phyloP scores from a whole-genome alignment of 2,329 filamentous ascomycete genomes.

The Hysterium pulicare region DNA sequence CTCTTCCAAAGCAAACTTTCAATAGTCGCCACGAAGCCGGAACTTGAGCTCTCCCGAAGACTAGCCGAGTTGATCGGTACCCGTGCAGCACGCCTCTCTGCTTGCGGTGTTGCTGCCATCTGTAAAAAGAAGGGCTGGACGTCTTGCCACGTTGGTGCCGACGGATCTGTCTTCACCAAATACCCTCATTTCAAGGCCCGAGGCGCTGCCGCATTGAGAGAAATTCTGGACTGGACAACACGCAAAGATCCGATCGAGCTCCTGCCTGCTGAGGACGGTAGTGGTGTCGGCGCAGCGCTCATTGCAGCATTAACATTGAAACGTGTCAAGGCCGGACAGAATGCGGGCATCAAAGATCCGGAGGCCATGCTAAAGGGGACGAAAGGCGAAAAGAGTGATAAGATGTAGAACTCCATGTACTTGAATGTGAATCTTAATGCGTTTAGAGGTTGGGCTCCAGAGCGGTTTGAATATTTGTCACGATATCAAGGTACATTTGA shows the following conservation, averaged over 20 bases:
- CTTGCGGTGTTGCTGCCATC: slow-evolving; percentile 93
- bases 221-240: slow-evolving; percentile 91
- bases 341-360: slow-evolving; percentile 55
- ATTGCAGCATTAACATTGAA: slow-evolving; percentile 74
- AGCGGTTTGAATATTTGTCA: not conserved
- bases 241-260: slow-evolving; percentile 83
- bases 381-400: too few species aligned
- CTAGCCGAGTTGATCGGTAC: slow-evolving; percentile 93
- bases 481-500: too few species aligned
- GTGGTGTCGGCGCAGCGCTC: slow-evolving; percentile 91
- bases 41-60: slow-evolving; percentile 85
- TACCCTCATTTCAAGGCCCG: slow-evolving; percentile 97
- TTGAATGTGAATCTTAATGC: too few species aligned
- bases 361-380: slow-evolving; percentile 42
- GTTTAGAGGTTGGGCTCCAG: not conserved
- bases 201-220: slow-evolving; percentile 81
- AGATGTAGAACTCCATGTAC: too few species aligned
- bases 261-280: slow-evolving; percentile 88
- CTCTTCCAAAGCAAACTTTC: slow-evolving; percentile 74
- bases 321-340: slow-evolving; percentile 58
- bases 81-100: slow-evolving; percentile 85
- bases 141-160: slow-evolving; percentile 89
- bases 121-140: slow-evolving; percentile 92
- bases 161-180: slow-evolving; percentile 98
- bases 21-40: slow-evolving; percentile 67